These are phyloP conservation scores for Eucalyptus curtisii DNA, from an alignment of 345 rosid species.

Conservation along the genomic window DNA sequence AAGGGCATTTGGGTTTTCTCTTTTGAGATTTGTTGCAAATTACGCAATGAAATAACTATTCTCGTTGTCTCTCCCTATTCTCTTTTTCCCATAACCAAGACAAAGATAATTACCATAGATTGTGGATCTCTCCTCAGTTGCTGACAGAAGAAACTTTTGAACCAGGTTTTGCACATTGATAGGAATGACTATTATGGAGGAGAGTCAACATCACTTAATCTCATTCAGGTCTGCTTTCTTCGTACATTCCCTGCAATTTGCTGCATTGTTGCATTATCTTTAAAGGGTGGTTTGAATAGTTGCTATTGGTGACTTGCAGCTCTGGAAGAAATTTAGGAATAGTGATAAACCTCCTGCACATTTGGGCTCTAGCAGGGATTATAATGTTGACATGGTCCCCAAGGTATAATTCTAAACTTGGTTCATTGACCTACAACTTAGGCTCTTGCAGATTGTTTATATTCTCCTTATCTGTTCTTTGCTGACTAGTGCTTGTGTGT, in stretches of 20 bases:
- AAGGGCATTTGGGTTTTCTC: not conserved
- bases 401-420: constrained; percentile 35
- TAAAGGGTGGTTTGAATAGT: not conserved
- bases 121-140: not conserved
- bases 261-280: not conserved
- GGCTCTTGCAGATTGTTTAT: not conserved
- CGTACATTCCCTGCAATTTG: not conserved
- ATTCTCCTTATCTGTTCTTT: not conserved
- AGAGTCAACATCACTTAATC: constrained; percentile 96
- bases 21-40: not conserved
- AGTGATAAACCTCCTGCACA: constrained; percentile 82
- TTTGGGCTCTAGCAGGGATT: constrained; percentile 93
- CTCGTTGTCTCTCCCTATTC: not conserved
- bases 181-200: constrained; percentile 97
- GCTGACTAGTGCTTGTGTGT: not conserved
- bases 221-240: constrained; percentile 55
- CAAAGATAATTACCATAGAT: not conserved
- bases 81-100: not conserved
- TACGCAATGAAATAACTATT: not conserved
- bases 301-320: constrained; percentile 28
- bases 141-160: not conserved
- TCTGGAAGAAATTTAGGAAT: constrained; percentile 92
- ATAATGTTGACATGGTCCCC: constrained; percentile 97
- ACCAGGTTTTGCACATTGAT: constrained; percentile 97
- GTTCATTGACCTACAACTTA: not conserved